Conservation (phyloP, 768 basidiomycete genomes). For the Kondoa malvinella region DNA sequence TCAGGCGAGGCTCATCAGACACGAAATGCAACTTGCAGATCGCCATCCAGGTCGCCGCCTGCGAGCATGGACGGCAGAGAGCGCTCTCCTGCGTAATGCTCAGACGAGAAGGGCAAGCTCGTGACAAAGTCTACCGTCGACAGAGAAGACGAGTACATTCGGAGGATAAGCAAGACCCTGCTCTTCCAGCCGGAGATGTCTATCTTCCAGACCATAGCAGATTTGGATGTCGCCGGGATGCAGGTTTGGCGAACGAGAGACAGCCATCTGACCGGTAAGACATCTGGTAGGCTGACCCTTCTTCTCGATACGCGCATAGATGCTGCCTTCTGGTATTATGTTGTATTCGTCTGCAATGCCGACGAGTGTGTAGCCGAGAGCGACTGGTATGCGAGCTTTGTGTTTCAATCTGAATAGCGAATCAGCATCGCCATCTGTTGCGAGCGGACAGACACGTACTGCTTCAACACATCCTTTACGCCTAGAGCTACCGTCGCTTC, state of each 20-base stretch:
- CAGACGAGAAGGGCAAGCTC: not conserved
- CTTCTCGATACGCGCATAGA: conserved; percentile 1
- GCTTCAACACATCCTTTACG: conserved; percentile 35
- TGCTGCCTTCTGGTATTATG: conserved; percentile 32
- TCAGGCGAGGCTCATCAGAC: not conserved
- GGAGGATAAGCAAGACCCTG: conserved; percentile 11
- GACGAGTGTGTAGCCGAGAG: conserved; percentile 50
- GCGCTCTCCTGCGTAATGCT: conserved; percentile 4
- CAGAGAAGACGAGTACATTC: conserved; percentile 15
- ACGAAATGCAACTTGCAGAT: conserved; percentile 1
- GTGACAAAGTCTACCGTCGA: not conserved
- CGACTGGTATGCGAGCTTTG: conserved; percentile 54
- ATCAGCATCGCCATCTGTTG: conserved; percentile 22
- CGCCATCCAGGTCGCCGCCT: conserved; percentile 17
- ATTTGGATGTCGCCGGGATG: conserved; percentile 58
- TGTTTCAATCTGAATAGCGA: conserved; percentile 59
- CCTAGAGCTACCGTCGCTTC: conserved; percentile 40
- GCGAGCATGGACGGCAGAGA: conserved; percentile 12
- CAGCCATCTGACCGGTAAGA: conserved; percentile 45
- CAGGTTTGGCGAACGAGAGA: conserved; percentile 55
- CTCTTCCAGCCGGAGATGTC: conserved; percentile 38
- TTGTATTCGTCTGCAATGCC: conserved; percentile 71
- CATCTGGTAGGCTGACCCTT: conserved; percentile 41
- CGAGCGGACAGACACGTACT: conserved; percentile 37
- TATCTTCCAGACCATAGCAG: conserved; percentile 44